Conservation (phyloP, 441 rosid genomes). For the Populus trichocarpa region DNA sequence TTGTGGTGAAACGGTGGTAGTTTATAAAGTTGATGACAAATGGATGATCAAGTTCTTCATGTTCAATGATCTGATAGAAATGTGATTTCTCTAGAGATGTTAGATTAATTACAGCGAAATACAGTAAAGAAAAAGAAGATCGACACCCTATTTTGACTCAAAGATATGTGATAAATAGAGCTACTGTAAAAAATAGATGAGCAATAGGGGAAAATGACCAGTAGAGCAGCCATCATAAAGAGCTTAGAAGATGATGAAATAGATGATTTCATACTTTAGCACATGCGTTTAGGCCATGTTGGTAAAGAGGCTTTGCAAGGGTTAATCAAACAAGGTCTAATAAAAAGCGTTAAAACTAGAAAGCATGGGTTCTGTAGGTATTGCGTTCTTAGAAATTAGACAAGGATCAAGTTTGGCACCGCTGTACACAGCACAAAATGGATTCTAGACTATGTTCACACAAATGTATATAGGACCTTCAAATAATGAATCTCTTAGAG, state of each 20-base stretch:
- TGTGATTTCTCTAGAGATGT: too few species aligned
- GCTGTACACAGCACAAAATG: not conserved
- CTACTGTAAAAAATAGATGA: too few species aligned
- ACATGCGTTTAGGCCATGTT: not conserved
- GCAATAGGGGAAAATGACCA: not conserved
- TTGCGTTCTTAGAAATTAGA: not conserved
- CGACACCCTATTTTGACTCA: too few species aligned
- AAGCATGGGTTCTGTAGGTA: not conserved
- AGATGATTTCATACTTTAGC: not conserved
- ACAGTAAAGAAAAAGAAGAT: too few species aligned
- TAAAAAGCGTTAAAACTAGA: not conserved
- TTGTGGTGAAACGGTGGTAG: too few species aligned
- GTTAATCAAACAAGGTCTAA: not conserved
- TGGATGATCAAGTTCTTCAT: too few species aligned
- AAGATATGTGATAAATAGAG: too few species aligned
- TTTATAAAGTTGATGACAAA: too few species aligned
- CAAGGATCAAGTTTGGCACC: not conserved
- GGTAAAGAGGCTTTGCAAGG: not conserved
- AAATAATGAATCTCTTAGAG: not conserved
- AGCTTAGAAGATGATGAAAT: not conserved
- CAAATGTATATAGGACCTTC: not conserved
- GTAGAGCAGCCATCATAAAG: not conserved
- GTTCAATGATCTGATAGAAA: too few species aligned
- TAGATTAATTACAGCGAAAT: too few species aligned
- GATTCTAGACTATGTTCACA: not conserved